Base-by-base conservation (phyloP, 257 asterid species). In the Coffea eugenioides region DNA sequence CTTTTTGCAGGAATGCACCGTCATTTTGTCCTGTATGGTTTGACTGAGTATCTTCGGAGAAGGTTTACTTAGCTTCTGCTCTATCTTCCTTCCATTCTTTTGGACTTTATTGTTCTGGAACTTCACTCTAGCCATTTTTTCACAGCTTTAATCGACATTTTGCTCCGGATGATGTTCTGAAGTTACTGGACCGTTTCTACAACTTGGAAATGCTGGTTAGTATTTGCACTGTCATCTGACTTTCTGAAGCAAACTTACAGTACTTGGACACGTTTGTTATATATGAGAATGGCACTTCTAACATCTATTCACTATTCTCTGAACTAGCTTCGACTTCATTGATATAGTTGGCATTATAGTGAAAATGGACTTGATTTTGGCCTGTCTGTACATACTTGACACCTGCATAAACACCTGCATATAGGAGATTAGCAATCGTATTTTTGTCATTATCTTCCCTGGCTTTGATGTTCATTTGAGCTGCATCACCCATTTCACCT, bases 121-220 rank as follows among this genome's bases (percentile, higher is more conserved):
- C 48, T 48, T 80, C 18, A 75, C 31, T 10, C 8, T 66, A 6
- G 57, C 62, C 67, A 79, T 13, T 1, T 43, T 71, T 74, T 68
- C 81, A 85, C 94, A 96, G 99, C 85, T 93, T 94, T 86, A 91
- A 90, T 77, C 91, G 92, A 39, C 87, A 93, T 20, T 92, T 96
- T 76, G 82, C 94, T 85, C 85, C 95, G 61, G 95, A 89, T 52
- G 98, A 94, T 71, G 90, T 96, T 83, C 85, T 96, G 84, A 91
- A 92, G 90, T 83, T 96, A 90, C 86, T 96, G 79, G 97, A 91
- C 51, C 96, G 97, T 45, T 96, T 96, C 87, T 96, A 89, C 88
- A 89, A 96, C 91, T 85, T 96, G 92, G 98, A 96, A 77, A 88
- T 91, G 98, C 88, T 96, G 95, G 99, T 96, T 86, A n/a, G 93